Conservation (phyloP, 2,329 filamentous ascomycete genomes). For the Botrytis fabae region DNA sequence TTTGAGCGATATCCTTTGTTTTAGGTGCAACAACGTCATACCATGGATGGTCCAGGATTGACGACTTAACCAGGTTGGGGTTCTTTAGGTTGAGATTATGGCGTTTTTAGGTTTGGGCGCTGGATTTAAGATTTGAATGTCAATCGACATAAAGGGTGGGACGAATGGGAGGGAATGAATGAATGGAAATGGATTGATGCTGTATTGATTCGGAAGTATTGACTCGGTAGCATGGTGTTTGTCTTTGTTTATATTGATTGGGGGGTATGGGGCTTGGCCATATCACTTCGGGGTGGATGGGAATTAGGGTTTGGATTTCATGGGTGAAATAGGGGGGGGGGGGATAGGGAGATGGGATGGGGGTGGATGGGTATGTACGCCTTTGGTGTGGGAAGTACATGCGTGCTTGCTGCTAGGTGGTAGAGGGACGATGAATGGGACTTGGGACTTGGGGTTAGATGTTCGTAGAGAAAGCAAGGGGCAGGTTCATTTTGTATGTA, state of each 20-base stretch:
- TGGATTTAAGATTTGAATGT: conserved; percentile 6
- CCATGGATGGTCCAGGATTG: background rate
- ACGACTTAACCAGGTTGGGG: conserved; percentile 4
- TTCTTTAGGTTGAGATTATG: conserved; percentile 4
- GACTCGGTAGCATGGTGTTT: conserved; percentile 13
- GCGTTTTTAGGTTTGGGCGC: conserved; percentile 1
- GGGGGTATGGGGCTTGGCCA: background rate
- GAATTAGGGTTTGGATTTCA: conserved; percentile 1
- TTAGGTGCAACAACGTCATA: conserved; percentile 1
- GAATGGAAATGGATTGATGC: conserved; percentile 4
- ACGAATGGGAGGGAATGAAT: conserved; percentile 3
- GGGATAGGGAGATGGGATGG: background rate
- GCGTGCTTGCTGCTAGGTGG: background rate
- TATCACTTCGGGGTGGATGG: background rate
- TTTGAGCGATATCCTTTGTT: conserved; percentile 12
- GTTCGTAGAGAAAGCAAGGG: background rate
- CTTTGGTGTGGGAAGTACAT: background rate
- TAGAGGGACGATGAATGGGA: background rate
- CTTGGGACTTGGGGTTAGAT: background rate
- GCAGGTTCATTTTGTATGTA: background rate
- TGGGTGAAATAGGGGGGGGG: background rate
- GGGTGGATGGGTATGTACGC: background rate
- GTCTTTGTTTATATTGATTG: conserved; percentile 9
- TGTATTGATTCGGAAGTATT: conserved; percentile 12
- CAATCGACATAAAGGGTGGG: background rate